Base-by-base conservation (phyloP, 495 filamentous ascomycete species). In the Penicillium soppii region DNA sequence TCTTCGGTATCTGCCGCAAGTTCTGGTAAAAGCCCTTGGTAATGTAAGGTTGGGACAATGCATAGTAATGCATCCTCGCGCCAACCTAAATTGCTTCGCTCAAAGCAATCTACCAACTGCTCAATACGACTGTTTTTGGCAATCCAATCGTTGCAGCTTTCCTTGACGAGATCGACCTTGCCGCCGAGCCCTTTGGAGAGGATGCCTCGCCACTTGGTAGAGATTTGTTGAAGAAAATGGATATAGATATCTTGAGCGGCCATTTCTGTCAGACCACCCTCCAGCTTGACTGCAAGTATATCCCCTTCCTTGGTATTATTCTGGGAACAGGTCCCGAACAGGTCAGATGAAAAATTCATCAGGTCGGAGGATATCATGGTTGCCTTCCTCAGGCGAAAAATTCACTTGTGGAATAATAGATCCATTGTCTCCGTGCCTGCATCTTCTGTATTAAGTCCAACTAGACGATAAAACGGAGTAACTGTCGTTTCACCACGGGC, bases 401-500 rank as follows among this genome's bases (percentile, higher is more conserved):
- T 71, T 69, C 71, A 74, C 49, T 72, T 74, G n/a, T 67, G 57
- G 44, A 69, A 74, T 29, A 63, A 60, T 8, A 66, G 56, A 23
- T 66, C 65, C 1, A 62, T 67, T 17, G 58, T 52, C 29, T 61
- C 37, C 5, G 36, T 22, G 0, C 41, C 54, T 2, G 67, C 61
- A 25, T 72, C 59, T 0, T 39, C 40, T 23, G 56, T 36, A 6
- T 35, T 58, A 9, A 72, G 22, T 1, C 71, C 69, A 27, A 74
- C 56, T 7, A 66, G 48, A 1, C 70, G 62, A 21, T 32, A 43
- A 7, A 72, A 60, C 8, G 53, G 40, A 1, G 26, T 22, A 40
- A 10, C 53, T 26, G 0, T 27, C 43, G 58, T 59, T 62, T 7
- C 42, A 2, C 53, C 4, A 15, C 64, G 37, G 0, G 57, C 51